Evolutionary conservation across 768 basidiomycete genomes (phyloP).

Genomic region (Boletus bicolor): DNA sequence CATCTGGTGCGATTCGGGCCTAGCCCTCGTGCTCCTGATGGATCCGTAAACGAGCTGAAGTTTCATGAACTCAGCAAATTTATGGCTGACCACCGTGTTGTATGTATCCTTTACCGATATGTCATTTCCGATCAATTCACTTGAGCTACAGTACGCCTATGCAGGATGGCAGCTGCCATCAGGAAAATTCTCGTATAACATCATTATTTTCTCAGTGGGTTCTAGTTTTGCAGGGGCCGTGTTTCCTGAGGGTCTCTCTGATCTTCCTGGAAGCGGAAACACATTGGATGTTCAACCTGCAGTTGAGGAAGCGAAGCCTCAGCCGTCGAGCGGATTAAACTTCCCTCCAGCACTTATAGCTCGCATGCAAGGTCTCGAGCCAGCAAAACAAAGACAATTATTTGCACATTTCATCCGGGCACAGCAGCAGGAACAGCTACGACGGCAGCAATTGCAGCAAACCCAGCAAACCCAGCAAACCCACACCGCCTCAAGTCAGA

Average conservation of each 20-base stretch:
- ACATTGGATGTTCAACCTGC: constrained; percentile 4
- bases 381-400: constrained; percentile 20
- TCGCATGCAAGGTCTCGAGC: constrained; percentile 26
- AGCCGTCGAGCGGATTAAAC: neutral
- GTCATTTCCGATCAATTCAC: neutral
- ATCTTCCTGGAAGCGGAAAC: constrained; percentile 29
- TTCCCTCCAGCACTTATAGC: constrained; percentile 13
- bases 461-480: constrained; percentile 19
- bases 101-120: constrained; percentile 30
- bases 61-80: constrained; percentile 42
- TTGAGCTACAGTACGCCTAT: constrained; percentile 42
- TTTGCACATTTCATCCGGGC: constrained; percentile 11
- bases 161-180: constrained; percentile 47
- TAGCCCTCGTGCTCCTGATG: constrained; percentile 33
- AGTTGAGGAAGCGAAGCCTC: constrained; percentile 8
- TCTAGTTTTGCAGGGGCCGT: constrained; percentile 42
- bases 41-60: constrained; percentile 40
- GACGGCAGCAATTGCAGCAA: constrained; percentile 28
- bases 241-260: constrained; percentile 54
- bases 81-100: constrained; percentile 43
- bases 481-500: constrained; percentile 11
- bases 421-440: constrained; percentile 22
- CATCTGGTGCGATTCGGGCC: constrained; percentile 41
- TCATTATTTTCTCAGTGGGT: constrained; percentile 45
- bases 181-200: constrained; percentile 42